Base-by-base conservation (phyloP, 1,139 yeast genomes). In the Keqinozyma sinolaborantium region DNA sequence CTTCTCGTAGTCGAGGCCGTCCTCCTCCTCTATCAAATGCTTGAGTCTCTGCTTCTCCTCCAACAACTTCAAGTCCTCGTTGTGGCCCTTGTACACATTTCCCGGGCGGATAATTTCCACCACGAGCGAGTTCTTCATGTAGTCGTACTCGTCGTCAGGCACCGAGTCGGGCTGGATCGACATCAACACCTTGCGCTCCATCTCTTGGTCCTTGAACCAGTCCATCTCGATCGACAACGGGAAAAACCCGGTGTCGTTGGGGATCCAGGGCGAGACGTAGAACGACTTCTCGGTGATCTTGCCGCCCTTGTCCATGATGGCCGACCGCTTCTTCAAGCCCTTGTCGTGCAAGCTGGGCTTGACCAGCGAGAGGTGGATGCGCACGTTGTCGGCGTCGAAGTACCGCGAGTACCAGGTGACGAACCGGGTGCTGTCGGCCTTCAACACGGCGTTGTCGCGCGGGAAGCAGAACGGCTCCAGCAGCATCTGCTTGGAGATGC, bases 391-490 rank as follows among this genome's bases (percentile, higher is more conserved):
- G 18, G 73, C 79, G 14, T 65, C 62, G 39, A 71, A 73, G 49
- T 79, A 85, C 31, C 71, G 67, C 2, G 90, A 70, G 57, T 65
- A 87, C 96, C 96, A 87, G 8, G 92, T 79, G 32, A 84, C 58
- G 51, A 88, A 87, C 49, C 84, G 83, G 1, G 84, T 73, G 36
- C 70, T 59, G 25, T 73, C 95, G 39, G 73, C 55, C 40, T 73
- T 70, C 58, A 82, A 65, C 25, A 60, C 64, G 10, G 66, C 50
- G 39, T 77, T 70, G 42, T 84, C 92, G 21, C 62, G 66, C 13
- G 95, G 96, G 16, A 84, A 75, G 56, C 96, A 87, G 55, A 86
- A 84, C 12, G 96, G 96, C 35, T 69, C 90, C 24, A 86, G 73
- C 0, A 57, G 39, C 16, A 58, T 53, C 40, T 74, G 74, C 47